phyloP scores from a whole-genome alignment of 768 basidiomycete species.

The Collybia sordida region DNA sequence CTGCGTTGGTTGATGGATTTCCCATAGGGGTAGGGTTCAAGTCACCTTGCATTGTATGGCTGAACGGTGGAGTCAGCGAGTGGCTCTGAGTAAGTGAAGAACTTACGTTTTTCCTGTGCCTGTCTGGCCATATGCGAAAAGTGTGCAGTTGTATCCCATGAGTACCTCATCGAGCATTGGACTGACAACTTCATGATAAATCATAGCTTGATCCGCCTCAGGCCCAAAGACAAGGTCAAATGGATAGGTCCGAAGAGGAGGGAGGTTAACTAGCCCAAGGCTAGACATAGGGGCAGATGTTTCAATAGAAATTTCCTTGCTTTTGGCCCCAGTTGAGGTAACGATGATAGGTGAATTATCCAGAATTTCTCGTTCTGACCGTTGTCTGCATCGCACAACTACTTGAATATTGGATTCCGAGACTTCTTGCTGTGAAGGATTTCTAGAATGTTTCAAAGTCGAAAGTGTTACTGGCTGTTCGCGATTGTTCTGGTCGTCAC shows the following conservation, averaged over 20 bases:
- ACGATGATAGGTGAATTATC: constrained; percentile 89
- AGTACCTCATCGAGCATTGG: constrained; percentile 95
- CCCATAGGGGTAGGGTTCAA: constrained; percentile 79
- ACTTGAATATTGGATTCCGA: constrained; percentile 89
- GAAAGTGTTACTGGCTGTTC: constrained; percentile 8
- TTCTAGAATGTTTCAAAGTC: constrained; percentile 21
- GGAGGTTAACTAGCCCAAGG: constrained; percentile 70
- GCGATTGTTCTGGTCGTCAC: constrained; percentile 15
- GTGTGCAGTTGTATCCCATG: constrained; percentile 92
- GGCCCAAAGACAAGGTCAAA: constrained; percentile 97
- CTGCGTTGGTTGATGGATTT: constrained; percentile 85
- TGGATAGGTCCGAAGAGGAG: constrained; percentile 83
- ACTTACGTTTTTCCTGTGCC: constrained; percentile 98
- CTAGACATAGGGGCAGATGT: constrained; percentile 67
- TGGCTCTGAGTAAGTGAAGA: not conserved
- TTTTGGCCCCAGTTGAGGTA: constrained; percentile 71
- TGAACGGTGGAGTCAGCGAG: constrained; percentile 21
- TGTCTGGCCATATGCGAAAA: constrained; percentile 98
- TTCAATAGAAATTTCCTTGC: constrained; percentile 79
- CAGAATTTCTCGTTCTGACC: constrained; percentile 82
- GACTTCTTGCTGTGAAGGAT: constrained; percentile 33
- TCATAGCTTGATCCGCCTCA: constrained; percentile 91
- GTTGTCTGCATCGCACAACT: constrained; percentile 83
- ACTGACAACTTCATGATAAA: constrained; percentile 91
- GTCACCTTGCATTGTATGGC: constrained; percentile 98